Base-by-base conservation (phyloP, 1,284 basidiomycete species). In the Ustilago cynodontis region DNA sequence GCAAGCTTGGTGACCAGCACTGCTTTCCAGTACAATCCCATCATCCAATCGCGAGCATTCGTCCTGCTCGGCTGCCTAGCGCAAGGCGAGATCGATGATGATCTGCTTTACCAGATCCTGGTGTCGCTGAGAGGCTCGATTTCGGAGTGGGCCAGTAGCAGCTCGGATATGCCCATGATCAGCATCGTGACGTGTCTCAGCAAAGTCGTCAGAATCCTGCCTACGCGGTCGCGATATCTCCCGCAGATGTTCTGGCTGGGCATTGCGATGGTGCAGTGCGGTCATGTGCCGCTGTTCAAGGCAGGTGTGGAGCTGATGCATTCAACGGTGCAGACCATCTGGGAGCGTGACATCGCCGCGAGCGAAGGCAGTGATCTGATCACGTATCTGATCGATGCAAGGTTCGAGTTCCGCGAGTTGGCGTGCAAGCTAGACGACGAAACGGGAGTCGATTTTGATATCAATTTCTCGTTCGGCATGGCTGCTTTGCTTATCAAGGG, bases 1-100 rank as follows among this genome's bases (percentile, higher is more conserved):
- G 94, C 95, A 91, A 92, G 94, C 61, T 87, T 98, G 60, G 91
- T 95, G n/a, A 93, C 93, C 0, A 91, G 94, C 1, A 94, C 92
- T 0, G 94, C 94, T 22, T 97, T 98, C 88, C 95, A 97, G 85
- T 90, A 93, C 65, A 94, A 94, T 14, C 93, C 94, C 0, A 92
- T 93, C 20, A 91, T 95, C 28, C 95, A 97, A 86, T 92, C 93
- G 50, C 91, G 94, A 20, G 93, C 94, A 0, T 96, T 97, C 85
- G 90, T 93, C 31, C 91, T 93, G 2, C 90, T 98, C 14, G 93
- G 94, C 4, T 89, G 91, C 43, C 88, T 98, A 22, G 90, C 90
- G 11, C 89, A 92, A 1, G 92, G 79, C 26, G 80, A 83, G 65
- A 75, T 94, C 51, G 93, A 95, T 71, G 93, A 94, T 72, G 94